Conservation (phyloP, 495 filamentous ascomycete genomes). For the Tuber indicum region DNA sequence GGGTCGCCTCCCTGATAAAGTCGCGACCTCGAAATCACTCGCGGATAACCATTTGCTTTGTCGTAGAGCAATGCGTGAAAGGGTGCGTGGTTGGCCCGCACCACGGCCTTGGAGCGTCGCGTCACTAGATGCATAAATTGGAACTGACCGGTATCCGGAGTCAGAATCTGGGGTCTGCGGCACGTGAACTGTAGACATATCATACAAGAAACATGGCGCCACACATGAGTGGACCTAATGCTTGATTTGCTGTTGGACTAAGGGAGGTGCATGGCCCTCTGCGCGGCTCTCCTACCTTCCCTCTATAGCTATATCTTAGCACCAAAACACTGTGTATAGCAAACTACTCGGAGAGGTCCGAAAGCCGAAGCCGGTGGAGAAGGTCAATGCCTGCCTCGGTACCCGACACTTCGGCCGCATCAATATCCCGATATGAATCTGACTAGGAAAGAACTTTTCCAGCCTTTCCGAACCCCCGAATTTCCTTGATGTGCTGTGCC, state of each 20-base stretch:
- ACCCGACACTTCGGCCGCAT: too few species aligned
- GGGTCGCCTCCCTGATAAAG: not conserved
- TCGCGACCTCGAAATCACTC: not conserved
- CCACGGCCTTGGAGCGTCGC: not conserved
- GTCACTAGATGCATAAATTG: not conserved
- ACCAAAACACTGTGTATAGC: too few species aligned
- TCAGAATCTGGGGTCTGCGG: not conserved
- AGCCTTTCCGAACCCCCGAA: not conserved
- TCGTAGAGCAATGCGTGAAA: not conserved
- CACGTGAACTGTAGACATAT: not conserved
- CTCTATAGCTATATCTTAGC: too few species aligned
- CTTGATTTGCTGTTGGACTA: not conserved
- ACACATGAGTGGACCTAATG: too few species aligned
- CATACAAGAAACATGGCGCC: not conserved
- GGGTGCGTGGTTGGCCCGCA: not conserved
- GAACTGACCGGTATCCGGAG: not conserved
- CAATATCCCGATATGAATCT: too few species aligned
- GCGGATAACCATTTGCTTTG: not conserved
- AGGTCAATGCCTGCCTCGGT: too few species aligned
- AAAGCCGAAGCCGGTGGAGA: too few species aligned
- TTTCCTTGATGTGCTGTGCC: not conserved
- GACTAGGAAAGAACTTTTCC: not conserved
- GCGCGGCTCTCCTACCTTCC: too few species aligned
- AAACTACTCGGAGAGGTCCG: too few species aligned
- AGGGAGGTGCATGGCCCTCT: not conserved